Percentiles rank a stretch among this genome's conserved stretches.
These are phyloP conservation scores for Calonectria pseudoturangicola DNA, from an alignment of 2,329 filamentous ascomycete species.

Conservation along the genomic window DNA sequence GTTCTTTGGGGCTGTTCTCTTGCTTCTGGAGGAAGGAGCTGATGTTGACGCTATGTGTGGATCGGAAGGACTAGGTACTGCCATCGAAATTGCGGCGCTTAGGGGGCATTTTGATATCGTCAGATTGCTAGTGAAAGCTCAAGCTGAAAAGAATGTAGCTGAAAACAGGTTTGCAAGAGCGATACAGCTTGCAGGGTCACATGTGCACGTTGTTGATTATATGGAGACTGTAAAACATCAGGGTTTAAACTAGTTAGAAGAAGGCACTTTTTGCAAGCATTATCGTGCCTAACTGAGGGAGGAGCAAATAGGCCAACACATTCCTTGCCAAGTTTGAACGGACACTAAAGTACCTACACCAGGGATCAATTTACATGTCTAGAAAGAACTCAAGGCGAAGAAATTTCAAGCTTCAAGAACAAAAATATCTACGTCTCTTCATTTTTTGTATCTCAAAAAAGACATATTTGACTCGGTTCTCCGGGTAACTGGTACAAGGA, in stretches of 20 bases:
- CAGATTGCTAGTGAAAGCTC: not conserved
- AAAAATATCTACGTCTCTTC: too few species aligned
- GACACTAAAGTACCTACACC: too few species aligned
- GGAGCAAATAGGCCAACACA: too few species aligned
- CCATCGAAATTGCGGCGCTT: not conserved
- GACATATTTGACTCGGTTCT: too few species aligned
- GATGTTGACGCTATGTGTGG: not conserved
- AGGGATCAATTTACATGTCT: too few species aligned
- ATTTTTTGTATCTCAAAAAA: too few species aligned
- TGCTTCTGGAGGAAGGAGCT: not conserved
- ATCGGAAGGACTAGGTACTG: not conserved
- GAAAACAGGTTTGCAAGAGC: conserved; percentile 1
- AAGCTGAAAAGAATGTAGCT: not conserved
- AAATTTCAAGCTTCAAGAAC: too few species aligned
- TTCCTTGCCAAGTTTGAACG: too few species aligned
- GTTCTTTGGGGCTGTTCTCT: not conserved
- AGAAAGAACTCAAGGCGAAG: too few species aligned
- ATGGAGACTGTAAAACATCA: not conserved
- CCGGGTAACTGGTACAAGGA: too few species aligned
- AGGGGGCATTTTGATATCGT: not conserved
- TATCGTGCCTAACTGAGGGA: too few species aligned
- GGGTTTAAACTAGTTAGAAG: not conserved
- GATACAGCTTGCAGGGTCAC: not conserved
- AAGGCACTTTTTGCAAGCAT: too few species aligned
- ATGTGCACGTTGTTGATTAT: not conserved